Base-by-base conservation (phyloP, 1,139 yeast species). In the Schwanniomyces etchellsii region DNA sequence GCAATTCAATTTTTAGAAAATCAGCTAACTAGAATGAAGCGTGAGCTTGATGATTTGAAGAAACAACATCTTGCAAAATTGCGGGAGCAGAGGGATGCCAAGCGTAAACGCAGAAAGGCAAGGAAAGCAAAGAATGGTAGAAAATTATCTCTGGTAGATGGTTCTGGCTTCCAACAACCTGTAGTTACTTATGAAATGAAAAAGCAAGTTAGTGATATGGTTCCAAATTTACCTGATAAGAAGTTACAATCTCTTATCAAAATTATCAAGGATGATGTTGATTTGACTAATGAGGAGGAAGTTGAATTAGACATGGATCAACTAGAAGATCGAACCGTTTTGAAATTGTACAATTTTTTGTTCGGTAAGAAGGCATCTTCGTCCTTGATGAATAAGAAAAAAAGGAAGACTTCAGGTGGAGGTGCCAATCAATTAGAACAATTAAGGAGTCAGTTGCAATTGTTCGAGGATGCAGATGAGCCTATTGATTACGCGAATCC, bases 251-350 rank as follows among this genome's bases (percentile, higher is more conserved):
- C 83, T 35, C 94, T 88, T 24, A 74, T 91, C 41, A 77, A 82
- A 34, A 86, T 91, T 40, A 86, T 91, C 44, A 83, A 83, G 50
- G 94, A 84, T 53, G 82, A 85, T 43, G 75, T 88, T 68, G 84
- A 85, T 43, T 70, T 83, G 41, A 71, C 71, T 41, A 77, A 77
- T 47, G 98, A 91, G 47, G 93, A 82, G 52, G 73, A 67, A 45
- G 93, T 91, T 37, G 98, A 93, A 64, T 70, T 91, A 39, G 98
- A 93, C 57, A 83, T 93, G 80, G 97, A 91, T 56, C 85, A 82
- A 57, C 72, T 91, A 45, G 96, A 86, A 47, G 91, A 86, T 44
- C 67, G 76, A 32, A 89, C 97, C 2, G 74, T 91, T 30, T 62
- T 85, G 52, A 84, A 85, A 49, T 65, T 91, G 43, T 89, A 89